Evolutionary conservation across 1,284 basidiomycete species (phyloP).

Genomic region (Heterobasidion occidentale): DNA sequence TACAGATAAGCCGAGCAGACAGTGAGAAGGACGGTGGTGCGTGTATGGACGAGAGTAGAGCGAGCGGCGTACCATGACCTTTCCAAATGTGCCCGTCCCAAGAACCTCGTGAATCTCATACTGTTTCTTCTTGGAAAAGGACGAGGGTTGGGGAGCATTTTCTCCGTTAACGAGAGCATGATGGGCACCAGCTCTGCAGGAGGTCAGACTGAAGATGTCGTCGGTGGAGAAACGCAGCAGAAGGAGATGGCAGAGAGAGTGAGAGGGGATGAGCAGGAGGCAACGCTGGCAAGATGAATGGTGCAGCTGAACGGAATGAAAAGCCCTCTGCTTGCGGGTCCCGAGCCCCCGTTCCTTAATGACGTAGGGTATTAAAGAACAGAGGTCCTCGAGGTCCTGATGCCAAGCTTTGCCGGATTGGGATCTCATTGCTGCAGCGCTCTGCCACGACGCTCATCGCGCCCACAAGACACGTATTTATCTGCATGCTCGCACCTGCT

Average conservation of each 20-base stretch:
- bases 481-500: too few species aligned
- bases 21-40: neutral
- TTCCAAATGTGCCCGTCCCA: slow-evolving; percentile 81
- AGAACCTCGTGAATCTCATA: slow-evolving; percentile 70
- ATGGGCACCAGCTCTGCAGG: neutral
- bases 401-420: too few species aligned
- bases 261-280: neutral
- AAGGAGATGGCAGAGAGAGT: neutral
- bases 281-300: neutral
- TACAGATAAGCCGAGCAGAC: neutral
- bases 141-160: slow-evolving; percentile 71
- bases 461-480: too few species aligned
- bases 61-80: slow-evolving; percentile 65
- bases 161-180: slow-evolving; percentile 5
- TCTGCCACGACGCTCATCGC: too few species aligned
- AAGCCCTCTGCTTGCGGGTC: neutral
- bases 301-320: neutral
- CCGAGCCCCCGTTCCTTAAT: too few species aligned
- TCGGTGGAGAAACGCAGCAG: neutral
- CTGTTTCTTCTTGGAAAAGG: slow-evolving; percentile 77
- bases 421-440: too few species aligned
- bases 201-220: neutral
- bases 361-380: too few species aligned
- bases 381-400: too few species aligned
- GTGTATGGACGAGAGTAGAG: neutral